phyloP scores from a whole-genome alignment of 352 stramenopile species.

The Phytophthora pinifolia region DNA sequence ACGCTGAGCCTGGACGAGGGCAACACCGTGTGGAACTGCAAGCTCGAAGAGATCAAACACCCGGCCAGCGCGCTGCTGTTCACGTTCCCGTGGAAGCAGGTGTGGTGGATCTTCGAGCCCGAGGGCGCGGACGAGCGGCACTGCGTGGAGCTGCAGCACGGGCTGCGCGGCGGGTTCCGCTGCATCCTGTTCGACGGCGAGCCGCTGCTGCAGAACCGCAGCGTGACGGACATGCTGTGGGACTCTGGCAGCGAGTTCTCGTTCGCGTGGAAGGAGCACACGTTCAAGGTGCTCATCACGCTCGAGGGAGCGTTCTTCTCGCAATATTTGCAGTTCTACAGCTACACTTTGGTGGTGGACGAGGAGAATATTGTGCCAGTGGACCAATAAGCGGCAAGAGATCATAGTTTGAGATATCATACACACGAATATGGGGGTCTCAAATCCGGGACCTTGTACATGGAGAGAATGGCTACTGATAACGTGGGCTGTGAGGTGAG shows the following conservation, averaged over 20 bases:
- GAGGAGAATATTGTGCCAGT: slow-evolving; percentile 68
- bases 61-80: slow-evolving; percentile 71
- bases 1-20: slow-evolving; percentile 49
- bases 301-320: slow-evolving; percentile 86
- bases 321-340: slow-evolving; percentile 84
- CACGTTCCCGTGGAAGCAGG: slow-evolving; percentile 87
- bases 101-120: slow-evolving; percentile 83
- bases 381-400: slow-evolving; percentile 18
- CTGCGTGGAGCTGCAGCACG: slow-evolving; percentile 79
- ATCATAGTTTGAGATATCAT: neutral
- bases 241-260: slow-evolving; percentile 74
- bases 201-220: slow-evolving; percentile 63
- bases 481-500: neutral
- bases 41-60: slow-evolving; percentile 85
- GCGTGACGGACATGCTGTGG: slow-evolving; percentile 75
- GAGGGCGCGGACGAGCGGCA: slow-evolving; percentile 50
- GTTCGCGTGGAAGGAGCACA: slow-evolving; percentile 66
- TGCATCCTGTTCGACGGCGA: slow-evolving; percentile 74
- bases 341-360: slow-evolving; percentile 78
- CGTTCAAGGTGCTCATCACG: slow-evolving; percentile 75
- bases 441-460: too few relatives aligned
- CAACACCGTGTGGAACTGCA: slow-evolving; percentile 57
- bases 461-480: slow-evolving; percentile 9
- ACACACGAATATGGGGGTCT: neutral
- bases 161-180: slow-evolving; percentile 71